Percentiles rank a stretch among this genome's conserved stretches.
Evolutionary conservation across 352 stramenopile genomes (phyloP).

Genomic region (Phytophthora pseudosyringae): DNA sequence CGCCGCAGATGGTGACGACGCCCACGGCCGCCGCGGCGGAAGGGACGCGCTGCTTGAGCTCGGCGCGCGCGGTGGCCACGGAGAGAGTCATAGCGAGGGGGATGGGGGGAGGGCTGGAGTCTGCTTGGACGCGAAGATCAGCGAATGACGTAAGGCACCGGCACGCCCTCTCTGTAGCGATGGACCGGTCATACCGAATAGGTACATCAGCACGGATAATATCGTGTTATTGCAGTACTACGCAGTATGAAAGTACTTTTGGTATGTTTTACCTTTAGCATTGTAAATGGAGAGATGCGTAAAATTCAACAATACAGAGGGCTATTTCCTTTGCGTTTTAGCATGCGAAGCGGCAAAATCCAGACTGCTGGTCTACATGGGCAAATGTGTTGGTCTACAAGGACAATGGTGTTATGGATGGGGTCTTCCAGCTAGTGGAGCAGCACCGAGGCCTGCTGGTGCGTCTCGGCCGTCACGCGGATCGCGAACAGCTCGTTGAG

Average conservation of each 20-base stretch:
- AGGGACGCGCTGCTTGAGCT: constrained; percentile 65
- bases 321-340: neutral
- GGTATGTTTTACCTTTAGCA: neutral
- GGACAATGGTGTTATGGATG: constrained; percentile 7
- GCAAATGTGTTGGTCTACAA: constrained; percentile 18
- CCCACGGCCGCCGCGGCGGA: constrained; percentile 41
- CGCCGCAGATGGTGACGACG: constrained; percentile 91
- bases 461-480: constrained; percentile 78
- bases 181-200: neutral
- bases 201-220: neutral
- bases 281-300: constrained; percentile 1
- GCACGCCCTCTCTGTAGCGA: constrained; percentile 10
- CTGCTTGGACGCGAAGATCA: constrained; percentile 31
- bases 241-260: neutral
- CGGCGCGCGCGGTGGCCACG: constrained; percentile 69
- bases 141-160: constrained; percentile 30
- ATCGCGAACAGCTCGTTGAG: constrained; percentile 82
- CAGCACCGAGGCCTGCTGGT: constrained; percentile 72
- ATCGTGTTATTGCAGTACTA: neutral
- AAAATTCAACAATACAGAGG: too few species aligned
- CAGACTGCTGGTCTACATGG: constrained; percentile 15
- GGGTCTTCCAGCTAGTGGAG: constrained; percentile 52
- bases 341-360: constrained; percentile 28
- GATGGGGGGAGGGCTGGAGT: constrained; percentile 16
- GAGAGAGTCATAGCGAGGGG: constrained; percentile 72